These are phyloP conservation scores for Simplicillium aogashimaense DNA, from an alignment of 2,329 filamentous ascomycete genomes.

Conservation along the genomic window DNA sequence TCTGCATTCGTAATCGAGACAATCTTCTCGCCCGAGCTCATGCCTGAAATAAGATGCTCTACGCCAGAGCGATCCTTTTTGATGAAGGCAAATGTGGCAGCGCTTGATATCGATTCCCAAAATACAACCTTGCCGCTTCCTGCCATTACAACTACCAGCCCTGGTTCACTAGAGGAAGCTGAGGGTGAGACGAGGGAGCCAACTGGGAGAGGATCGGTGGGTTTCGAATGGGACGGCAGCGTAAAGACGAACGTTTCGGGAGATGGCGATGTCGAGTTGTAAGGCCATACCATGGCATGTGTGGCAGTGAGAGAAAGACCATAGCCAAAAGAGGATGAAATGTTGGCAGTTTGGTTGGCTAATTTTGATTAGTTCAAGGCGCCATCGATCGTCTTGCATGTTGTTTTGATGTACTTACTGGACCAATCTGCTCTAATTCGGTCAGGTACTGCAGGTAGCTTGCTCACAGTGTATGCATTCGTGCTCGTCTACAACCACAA, in stretches of 20 bases:
- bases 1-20: constrained; percentile 75
- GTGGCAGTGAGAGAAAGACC: constrained; percentile 73
- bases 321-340: constrained; percentile 58
- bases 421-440: constrained; percentile 56
- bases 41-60: constrained; percentile 61
- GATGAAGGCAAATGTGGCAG: constrained; percentile 73
- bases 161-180: constrained; percentile 68
- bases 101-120: constrained; percentile 91
- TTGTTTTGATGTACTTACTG: constrained; percentile 37
- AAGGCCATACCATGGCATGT: constrained; percentile 85
- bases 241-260: constrained; percentile 73
- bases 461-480: constrained; percentile 75
- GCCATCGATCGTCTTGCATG: background rate
- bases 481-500: constrained; percentile 57
- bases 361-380: constrained; percentile 2
- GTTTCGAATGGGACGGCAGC: constrained; percentile 62
- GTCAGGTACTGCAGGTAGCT: constrained; percentile 73
- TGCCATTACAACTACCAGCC: constrained; percentile 78
- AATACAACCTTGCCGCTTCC: constrained; percentile 78
- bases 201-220: constrained; percentile 65
- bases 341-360: constrained; percentile 57
- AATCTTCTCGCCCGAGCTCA: constrained; percentile 71
- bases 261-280: constrained; percentile 56
- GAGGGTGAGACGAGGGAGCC: constrained; percentile 75
- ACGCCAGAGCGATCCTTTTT: constrained; percentile 73